Conservation (phyloP, 805 yeast species). For the Kazachstania viticola region DNA sequence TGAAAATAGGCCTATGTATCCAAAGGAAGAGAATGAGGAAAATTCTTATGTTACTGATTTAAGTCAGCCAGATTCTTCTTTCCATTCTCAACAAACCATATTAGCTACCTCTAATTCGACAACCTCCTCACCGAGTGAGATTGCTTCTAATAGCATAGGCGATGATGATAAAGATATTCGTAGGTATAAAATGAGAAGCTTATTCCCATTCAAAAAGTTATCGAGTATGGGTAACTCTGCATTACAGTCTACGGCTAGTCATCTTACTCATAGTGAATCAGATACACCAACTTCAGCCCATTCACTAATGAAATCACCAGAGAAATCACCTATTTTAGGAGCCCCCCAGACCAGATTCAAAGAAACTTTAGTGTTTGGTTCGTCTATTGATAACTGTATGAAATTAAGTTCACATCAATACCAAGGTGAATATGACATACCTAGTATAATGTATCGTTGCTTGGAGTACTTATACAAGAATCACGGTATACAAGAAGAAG, state of each 20-base stretch:
- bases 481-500: slow-evolving; percentile 76
- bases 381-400: slow-evolving; percentile 42
- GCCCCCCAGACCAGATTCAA: neutral
- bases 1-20: neutral
- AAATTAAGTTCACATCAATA: slow-evolving; percentile 37
- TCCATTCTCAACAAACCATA: neutral
- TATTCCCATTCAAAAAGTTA: slow-evolving; percentile 44
- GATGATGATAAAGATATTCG: slow-evolving; percentile 31
- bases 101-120: slow-evolving; percentile 1
- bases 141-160: slow-evolving; percentile 2
- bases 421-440: slow-evolving; percentile 33
- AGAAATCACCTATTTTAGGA: neutral
- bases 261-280: neutral
- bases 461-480: slow-evolving; percentile 51
- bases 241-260: slow-evolving; percentile 1
- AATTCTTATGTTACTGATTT: slow-evolving; percentile 11
- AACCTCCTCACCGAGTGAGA: slow-evolving; percentile 6
- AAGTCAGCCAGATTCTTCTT: slow-evolving; percentile 1
- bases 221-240: slow-evolving; percentile 5
- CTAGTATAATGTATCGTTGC: slow-evolving; percentile 70
- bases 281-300: neutral
- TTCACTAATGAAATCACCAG: neutral
- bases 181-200: slow-evolving; percentile 42
- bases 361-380: slow-evolving; percentile 43
- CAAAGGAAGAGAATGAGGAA: slow-evolving; percentile 3